These are phyloP conservation scores for Saposhnikovia divaricata DNA, from an alignment of 129 eudicot species.

Conservation along the genomic window DNA sequence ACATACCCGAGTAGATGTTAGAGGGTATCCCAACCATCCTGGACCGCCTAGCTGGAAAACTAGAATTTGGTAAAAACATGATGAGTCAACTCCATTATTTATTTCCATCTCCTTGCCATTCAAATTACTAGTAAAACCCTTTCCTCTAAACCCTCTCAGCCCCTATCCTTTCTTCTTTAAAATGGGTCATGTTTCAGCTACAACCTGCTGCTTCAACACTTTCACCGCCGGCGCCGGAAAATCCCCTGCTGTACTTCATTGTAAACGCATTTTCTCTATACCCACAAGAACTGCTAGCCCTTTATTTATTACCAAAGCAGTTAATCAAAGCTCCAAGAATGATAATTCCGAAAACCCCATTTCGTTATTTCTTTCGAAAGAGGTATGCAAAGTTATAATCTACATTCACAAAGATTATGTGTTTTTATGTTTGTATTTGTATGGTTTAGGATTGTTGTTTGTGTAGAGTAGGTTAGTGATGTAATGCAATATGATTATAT, in stretches of 20 bases:
- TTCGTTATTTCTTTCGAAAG: constrained; percentile 1
- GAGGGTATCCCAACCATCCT: no score
- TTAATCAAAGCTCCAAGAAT: constrained; percentile 23
- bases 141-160: neutral
- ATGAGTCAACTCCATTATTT: no score
- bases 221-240: constrained; percentile 15
- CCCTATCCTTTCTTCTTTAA: no score
- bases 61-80: no score
- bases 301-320: constrained; percentile 21
- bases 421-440: neutral
- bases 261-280: constrained; percentile 31
- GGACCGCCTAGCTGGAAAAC: no score
- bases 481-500: neutral
- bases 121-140: no score
- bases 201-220: constrained; percentile 39
- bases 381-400: constrained; percentile 24
- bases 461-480: neutral
- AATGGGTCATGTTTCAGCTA: constrained; percentile 55
- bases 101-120: no score
- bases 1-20: no score
- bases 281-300: constrained; percentile 15
- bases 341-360: constrained; percentile 3
- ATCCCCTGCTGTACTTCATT: constrained; percentile 22
- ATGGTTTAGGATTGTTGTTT: neutral
- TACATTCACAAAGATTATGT: neutral